Evolutionary conservation across 129 eudicot genomes (phyloP).

Genomic region (Apium graveolens): DNA sequence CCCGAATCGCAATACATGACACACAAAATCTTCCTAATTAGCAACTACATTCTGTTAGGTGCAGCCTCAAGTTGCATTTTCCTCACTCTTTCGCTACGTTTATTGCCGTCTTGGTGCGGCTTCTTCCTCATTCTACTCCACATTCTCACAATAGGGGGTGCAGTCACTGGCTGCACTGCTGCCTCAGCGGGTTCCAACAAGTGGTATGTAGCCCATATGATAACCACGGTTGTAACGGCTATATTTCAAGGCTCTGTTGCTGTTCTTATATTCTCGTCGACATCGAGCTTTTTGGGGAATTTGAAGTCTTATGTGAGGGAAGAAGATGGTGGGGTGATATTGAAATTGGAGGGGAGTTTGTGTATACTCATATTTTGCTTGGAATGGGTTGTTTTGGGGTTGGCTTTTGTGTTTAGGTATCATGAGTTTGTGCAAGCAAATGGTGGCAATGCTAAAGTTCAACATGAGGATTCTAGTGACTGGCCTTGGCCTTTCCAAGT

Average conservation of each 20-base stretch:
- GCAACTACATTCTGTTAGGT: slow-evolving; percentile 55
- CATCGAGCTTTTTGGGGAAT: slow-evolving; percentile 43
- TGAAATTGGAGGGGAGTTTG: slow-evolving; percentile 62
- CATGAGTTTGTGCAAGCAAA: slow-evolving; percentile 41
- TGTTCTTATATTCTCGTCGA: slow-evolving; percentile 60
- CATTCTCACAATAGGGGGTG: slow-evolving; percentile 65
- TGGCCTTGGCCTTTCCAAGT: slow-evolving; percentile 62
- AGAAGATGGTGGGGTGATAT: slow-evolving; percentile 48
- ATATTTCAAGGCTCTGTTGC: slow-evolving; percentile 77
- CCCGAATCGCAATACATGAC: slow-evolving; percentile 22
- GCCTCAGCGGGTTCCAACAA: slow-evolving; percentile 28
- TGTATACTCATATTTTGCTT: slow-evolving; percentile 53
- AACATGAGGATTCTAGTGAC: slow-evolving; percentile 27
- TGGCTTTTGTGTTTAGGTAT: slow-evolving; percentile 72
- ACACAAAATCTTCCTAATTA: slow-evolving; percentile 47
- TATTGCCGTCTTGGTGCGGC: slow-evolving; percentile 50
- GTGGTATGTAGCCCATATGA: slow-evolving; percentile 76
- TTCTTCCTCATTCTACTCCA: slow-evolving; percentile 57
- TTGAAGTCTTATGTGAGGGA: slow-evolving; percentile 76
- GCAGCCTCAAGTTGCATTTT: slow-evolving; percentile 79
- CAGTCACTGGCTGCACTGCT: slow-evolving; percentile 62
- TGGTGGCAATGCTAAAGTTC: slow-evolving; percentile 27
- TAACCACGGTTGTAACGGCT: slow-evolving; percentile 55
- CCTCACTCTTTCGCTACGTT: slow-evolving; percentile 75
- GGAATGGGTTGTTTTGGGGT: slow-evolving; percentile 66